Percentiles rank a stretch among this genome's conserved stretches.
Evolutionary conservation across 768 basidiomycete genomes (phyloP).

Genomic region (Phanerochaete carnosa): DNA sequence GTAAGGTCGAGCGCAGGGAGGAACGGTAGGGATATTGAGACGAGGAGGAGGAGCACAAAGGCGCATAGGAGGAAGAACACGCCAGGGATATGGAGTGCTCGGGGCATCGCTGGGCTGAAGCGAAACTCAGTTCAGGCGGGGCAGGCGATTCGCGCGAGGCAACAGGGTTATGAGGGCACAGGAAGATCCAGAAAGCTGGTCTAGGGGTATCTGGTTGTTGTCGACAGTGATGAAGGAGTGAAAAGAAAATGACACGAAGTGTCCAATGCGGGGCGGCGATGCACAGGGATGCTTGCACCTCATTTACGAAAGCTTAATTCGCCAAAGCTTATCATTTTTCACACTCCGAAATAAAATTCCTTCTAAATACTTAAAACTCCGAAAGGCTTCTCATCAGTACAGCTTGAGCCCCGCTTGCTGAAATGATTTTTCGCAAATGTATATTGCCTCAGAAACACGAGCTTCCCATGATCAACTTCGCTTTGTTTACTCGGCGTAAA

Average conservation of each 20-base stretch:
- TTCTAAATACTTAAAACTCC: neutral
- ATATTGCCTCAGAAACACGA: no score
- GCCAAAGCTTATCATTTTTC: neutral
- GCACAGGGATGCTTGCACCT: neutral
- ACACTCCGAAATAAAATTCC: no score
- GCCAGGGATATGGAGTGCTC: conserved; percentile 61
- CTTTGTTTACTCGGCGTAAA: neutral
- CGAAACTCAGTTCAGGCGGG: no score
- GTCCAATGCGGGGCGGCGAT: neutral
- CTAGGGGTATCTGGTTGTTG: neutral
- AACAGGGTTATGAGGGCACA: no score
- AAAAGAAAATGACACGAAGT: neutral
- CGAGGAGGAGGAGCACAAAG: conserved; percentile 62
- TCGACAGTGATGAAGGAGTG: neutral
- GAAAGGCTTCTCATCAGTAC: neutral
- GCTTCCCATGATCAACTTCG: neutral
- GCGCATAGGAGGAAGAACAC: conserved; percentile 55
- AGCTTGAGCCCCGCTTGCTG: neutral
- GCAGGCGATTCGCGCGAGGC: no score
- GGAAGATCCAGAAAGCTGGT: neutral
- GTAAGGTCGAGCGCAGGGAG: conserved; percentile 65
- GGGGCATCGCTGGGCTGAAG: conserved; percentile 42
- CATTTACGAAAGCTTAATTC: neutral
- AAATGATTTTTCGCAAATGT: no score
- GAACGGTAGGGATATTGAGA: conserved; percentile 69